Evolutionary conservation across 2,329 filamentous ascomycete species (phyloP).

Genomic region (Fusarium sp.): DNA sequence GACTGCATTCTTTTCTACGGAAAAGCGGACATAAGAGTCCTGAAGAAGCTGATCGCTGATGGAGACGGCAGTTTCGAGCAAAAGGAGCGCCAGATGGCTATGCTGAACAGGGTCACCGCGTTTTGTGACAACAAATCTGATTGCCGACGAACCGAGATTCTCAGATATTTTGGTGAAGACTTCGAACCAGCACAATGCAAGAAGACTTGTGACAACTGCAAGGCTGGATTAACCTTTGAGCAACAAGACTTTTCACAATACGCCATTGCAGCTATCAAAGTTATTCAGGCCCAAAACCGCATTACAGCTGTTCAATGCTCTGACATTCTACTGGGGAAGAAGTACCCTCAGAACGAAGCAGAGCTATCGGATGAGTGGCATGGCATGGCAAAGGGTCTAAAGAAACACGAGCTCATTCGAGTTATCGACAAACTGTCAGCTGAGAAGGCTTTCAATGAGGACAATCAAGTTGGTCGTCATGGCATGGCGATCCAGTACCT

Average conservation of each 20-base stretch:
- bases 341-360: conserved; percentile 70
- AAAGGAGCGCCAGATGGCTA: conserved; percentile 85
- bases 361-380: conserved; percentile 70
- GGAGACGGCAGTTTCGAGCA: conserved; percentile 83
- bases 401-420: conserved; percentile 83
- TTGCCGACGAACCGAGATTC: conserved; percentile 88
- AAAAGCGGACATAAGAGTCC: conserved; percentile 80
- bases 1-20: conserved; percentile 93
- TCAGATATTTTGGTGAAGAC: conserved; percentile 93
- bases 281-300: conserved; percentile 73
- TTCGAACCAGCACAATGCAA: conserved; percentile 82
- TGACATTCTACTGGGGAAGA: conserved; percentile 85
- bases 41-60: conserved; percentile 87
- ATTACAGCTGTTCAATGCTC: conserved; percentile 85
- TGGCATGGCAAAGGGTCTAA: conserved; percentile 78
- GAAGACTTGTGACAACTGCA: conserved; percentile 90
- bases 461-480: conserved; percentile 66
- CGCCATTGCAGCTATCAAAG: conserved; percentile 77
- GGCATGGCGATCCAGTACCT: conserved; percentile 84
- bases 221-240: conserved; percentile 78
- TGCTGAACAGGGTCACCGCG: conserved; percentile 87
- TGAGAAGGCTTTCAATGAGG: conserved; percentile 81
- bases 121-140: conserved; percentile 93
- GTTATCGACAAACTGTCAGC: conserved; percentile 83
- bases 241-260: conserved; percentile 82